These are phyloP conservation scores for Larix kaempferi DNA, from an alignment of 75 land plant species.

Conservation along the genomic window DNA sequence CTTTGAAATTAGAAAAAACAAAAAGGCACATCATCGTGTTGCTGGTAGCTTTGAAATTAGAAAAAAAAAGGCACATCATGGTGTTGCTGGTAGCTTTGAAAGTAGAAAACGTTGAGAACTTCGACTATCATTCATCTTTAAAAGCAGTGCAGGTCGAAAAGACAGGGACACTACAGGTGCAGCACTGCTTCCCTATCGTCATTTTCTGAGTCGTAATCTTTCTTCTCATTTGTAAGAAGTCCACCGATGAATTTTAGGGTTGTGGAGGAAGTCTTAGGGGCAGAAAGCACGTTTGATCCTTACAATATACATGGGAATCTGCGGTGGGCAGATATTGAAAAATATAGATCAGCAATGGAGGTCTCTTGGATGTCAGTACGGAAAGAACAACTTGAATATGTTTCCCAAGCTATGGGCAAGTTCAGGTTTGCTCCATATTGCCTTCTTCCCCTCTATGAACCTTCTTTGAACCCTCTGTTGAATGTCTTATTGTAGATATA, in stretches of 20 bases:
- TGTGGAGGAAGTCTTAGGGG: constrained; percentile 41
- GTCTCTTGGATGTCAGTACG: constrained; percentile 88
- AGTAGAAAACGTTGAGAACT: too few relatives aligned
- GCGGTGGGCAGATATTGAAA: constrained; percentile 78
- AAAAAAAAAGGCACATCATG: too few relatives aligned
- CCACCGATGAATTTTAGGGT: constrained; percentile 53
- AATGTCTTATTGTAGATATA: not conserved
- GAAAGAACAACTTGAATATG: constrained; percentile 83
- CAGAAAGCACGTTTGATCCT: constrained; percentile 58
- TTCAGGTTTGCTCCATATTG: constrained; percentile 47
- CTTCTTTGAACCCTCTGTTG: constrained; percentile 2
- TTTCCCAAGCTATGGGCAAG: constrained; percentile 56
- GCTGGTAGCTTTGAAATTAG: too few relatives aligned
- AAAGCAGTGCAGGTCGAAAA: too few relatives aligned
- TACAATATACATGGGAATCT: constrained; percentile 64
- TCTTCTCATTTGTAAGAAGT: constrained; percentile 33
- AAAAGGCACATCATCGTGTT: too few relatives aligned
- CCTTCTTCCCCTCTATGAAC: not conserved
- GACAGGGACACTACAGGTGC: too few relatives aligned
- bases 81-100: too few relatives aligned
- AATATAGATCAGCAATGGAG: constrained; percentile 59
- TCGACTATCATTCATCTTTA: too few relatives aligned
- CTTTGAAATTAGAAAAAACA: too few relatives aligned
- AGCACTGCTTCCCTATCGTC: constrained; percentile 54
- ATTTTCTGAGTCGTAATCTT: constrained; percentile 56